Evolutionary conservation across 257 asterid genomes (phyloP), one percentile per base, ranked within the genome.

Genomic region (Eustoma russellianum): DNA sequence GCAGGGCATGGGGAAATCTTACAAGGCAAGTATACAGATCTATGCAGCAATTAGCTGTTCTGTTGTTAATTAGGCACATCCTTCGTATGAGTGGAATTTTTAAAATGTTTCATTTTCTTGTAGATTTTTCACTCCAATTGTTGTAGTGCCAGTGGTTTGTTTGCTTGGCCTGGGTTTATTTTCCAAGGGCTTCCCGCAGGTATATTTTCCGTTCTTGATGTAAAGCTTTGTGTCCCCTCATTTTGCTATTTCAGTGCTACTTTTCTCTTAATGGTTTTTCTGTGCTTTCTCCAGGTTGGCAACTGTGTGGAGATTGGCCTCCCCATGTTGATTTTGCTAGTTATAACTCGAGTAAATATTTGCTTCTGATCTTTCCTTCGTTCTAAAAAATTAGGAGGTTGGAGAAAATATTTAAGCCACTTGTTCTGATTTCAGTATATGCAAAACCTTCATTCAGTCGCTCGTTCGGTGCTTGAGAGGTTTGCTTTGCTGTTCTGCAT

Each of bases 131-230:
- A 85, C 89, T 70, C 97, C 99, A 24, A 41, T 92, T 17, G 76
- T 85, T 62, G 51, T 85, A 70, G 89, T 82, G n/a, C 97, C 99
- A 35, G 73, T 86, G 56, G 93, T 88, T 33, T 81, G 88, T 68
- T 74, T 85, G 33, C 80, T 78, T 50, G 99, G 99, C 28, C 88
- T 92, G 45, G 99, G 99, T 61, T 85, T 92, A 73, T 85, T 77
- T 65, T 68, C 77, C 14, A 75, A 95, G 57, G 99, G 92, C 48
- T 92, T 92, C 64, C 97, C 99, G 0, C 78, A 73, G 94, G 97
- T 88, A 75, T 56, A 8, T 16, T n/a, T n/a, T 13, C 35, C 19
- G 33, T 41, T 55, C 60, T 43, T 41, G 56, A 46, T 60, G 48
- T 38, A 48, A 45, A 49, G 43, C 7, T 11, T 53, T 48, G 54